Percentiles rank a stretch among this genome's conserved stretches.
phyloP scores from a whole-genome alignment of 2,329 filamentous ascomycete species.

The Beauveria medogensis region DNA sequence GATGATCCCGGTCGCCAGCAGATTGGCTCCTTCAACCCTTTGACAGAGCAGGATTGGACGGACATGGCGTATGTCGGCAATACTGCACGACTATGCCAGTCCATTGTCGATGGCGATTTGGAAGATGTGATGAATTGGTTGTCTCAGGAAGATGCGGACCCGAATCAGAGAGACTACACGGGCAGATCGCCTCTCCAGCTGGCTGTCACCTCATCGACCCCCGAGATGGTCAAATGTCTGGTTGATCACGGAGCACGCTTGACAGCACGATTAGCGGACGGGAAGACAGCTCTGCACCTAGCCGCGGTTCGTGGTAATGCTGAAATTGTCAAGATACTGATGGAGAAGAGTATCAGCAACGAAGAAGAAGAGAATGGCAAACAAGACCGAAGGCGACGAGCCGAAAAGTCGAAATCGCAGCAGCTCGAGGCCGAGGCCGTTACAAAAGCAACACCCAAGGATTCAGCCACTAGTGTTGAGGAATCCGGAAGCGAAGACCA shows the following conservation, averaged over 20 bases:
- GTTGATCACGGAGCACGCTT: slow-evolving; percentile 66
- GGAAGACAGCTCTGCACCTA: slow-evolving; percentile 73
- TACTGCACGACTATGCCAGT: slow-evolving; percentile 68
- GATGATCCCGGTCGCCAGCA: slow-evolving; percentile 75
- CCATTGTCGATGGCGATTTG: slow-evolving; percentile 67
- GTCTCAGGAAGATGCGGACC: slow-evolving; percentile 57
- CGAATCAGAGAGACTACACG: slow-evolving; percentile 68
- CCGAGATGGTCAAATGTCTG: slow-evolving; percentile 61
- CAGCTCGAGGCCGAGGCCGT: slow-evolving; percentile 17
- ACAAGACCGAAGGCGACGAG: slow-evolving; percentile 39
- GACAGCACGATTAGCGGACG: slow-evolving; percentile 68
- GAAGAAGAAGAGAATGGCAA: slow-evolving; percentile 59
- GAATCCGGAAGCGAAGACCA: slow-evolving; percentile 27
- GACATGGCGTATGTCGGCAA: slow-evolving; percentile 86
- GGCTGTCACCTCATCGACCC: slow-evolving; percentile 59
- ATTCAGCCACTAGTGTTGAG: slow-evolving; percentile 19
- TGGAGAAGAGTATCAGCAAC: slow-evolving; percentile 67
- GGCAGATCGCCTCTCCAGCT: slow-evolving; percentile 74
- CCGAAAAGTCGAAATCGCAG: slow-evolving; percentile 19
- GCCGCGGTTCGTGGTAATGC: slow-evolving; percentile 61
- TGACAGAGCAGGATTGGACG: slow-evolving; percentile 79
- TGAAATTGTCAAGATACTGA: slow-evolving; percentile 63
- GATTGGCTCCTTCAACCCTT: slow-evolving; percentile 65
- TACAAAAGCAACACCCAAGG: slow-evolving; percentile 8
- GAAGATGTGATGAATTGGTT: slow-evolving; percentile 65